Conservation (phyloP, 1,284 basidiomycete genomes). For the Paramarasmius palmivorus region DNA sequence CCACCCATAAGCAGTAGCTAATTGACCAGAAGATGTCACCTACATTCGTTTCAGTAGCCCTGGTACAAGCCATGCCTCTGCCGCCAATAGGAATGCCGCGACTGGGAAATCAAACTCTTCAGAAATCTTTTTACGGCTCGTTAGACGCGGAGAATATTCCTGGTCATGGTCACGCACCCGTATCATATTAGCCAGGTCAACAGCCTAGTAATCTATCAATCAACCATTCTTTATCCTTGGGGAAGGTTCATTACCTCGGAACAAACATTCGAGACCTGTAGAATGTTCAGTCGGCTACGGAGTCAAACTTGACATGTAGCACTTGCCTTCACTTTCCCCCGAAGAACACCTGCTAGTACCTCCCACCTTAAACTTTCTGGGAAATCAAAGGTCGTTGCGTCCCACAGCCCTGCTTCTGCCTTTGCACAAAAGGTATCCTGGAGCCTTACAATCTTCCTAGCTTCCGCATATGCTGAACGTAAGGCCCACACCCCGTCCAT, state of each 20-base stretch:
- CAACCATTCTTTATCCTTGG: background rate
- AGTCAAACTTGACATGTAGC: background rate
- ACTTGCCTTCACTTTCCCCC: constrained; percentile 74
- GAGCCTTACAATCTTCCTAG: constrained; percentile 63
- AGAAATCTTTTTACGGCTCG: constrained; percentile 47
- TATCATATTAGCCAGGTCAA: constrained; percentile 77
- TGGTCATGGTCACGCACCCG: constrained; percentile 42
- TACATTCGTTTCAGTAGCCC: constrained; percentile 64
- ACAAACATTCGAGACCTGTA: constrained; percentile 62
- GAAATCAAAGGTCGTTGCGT: constrained; percentile 54
- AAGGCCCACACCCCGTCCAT: constrained; percentile 69
- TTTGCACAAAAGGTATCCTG: constrained; percentile 75
- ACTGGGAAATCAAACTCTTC: constrained; percentile 78
- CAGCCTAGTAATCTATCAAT: constrained; percentile 45
- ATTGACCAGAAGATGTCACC: too few species aligned
- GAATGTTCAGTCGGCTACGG: background rate
- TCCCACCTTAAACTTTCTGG: constrained; percentile 81
- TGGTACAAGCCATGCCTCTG: constrained; percentile 79
- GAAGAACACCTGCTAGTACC: constrained; percentile 77
- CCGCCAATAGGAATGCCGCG: constrained; percentile 74
- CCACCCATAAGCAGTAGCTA: too few species aligned
- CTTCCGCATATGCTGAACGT: constrained; percentile 63
- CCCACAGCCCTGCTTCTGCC: constrained; percentile 61
- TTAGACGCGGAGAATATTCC: background rate
- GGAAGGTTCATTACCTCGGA: constrained; percentile 36